These are phyloP conservation scores for Raphanus raphanistrum DNA, from an alignment of 345 rosid species.

Conservation along the genomic window DNA sequence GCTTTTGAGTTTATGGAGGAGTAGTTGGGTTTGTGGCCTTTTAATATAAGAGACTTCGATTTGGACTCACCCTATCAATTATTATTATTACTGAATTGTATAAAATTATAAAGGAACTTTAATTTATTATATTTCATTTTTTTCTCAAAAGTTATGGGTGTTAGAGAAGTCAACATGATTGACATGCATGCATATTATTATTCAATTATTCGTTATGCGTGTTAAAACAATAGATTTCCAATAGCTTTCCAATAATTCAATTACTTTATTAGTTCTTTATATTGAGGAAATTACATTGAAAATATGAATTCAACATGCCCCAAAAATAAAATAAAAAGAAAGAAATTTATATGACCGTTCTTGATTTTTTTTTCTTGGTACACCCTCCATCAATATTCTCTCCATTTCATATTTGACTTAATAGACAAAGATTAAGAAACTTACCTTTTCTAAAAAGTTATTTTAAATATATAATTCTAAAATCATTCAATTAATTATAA, in stretches of 20 bases:
- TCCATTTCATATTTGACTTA: too few species aligned
- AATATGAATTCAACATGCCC: neutral
- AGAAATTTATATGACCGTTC: neutral
- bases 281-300: neutral
- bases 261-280: neutral
- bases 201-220: conserved; percentile 9
- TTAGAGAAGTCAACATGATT: conserved; percentile 44
- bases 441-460: too few species aligned
- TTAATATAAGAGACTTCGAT: conserved; percentile 38
- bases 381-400: too few species aligned
- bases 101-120: neutral
- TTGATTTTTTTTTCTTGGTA: neutral
- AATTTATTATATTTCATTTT: conserved; percentile 12
- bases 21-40: conserved; percentile 38
- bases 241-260: neutral
- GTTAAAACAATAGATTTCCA: neutral
- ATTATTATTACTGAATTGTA: conserved; percentile 18
- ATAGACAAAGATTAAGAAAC: too few species aligned
- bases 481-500: too few species aligned
- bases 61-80: conserved; percentile 29
- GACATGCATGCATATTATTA: conserved; percentile 35
- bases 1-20: conserved; percentile 32
- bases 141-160: conserved; percentile 29
- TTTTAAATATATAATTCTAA: too few species aligned
- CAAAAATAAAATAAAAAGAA: neutral